Conservation (phyloP, 768 basidiomycete species). For the Tricholoma furcatifolium region DNA sequence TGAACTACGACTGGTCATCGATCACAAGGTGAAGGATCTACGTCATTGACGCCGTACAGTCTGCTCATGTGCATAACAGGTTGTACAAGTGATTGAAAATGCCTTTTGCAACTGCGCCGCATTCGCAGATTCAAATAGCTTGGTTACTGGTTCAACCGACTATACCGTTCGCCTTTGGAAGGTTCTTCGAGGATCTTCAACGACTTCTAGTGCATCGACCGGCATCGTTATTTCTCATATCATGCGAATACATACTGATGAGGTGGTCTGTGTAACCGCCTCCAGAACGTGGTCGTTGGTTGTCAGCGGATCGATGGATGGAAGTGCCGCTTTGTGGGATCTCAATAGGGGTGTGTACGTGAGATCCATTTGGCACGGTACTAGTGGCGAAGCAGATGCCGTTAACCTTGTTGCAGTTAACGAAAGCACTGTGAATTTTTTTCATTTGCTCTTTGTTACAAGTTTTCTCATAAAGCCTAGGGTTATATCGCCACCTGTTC, state of each 20-base stretch:
- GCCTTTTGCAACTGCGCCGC: constrained; percentile 69
- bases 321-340: constrained; percentile 88
- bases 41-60: background rate
- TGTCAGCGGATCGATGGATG: constrained; percentile 83
- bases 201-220: constrained; percentile 22
- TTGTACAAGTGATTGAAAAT: constrained; percentile 77
- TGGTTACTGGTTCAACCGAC: constrained; percentile 81
- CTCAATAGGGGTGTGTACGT: constrained; percentile 81
- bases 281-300: constrained; percentile 82
- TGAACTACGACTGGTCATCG: constrained; percentile 61
- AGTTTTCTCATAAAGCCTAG: constrained; percentile 34
- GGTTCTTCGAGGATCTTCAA: constrained; percentile 38
- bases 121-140: constrained; percentile 70
- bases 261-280: constrained; percentile 65
- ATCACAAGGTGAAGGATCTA: constrained; percentile 47
- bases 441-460: background rate
- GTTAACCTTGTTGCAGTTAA: constrained; percentile 77
- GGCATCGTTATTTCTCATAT: constrained; percentile 58
- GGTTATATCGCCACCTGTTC: constrained; percentile 90
- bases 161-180: constrained; percentile 86
- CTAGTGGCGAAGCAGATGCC: constrained; percentile 34
- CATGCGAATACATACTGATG: constrained; percentile 76
- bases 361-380: constrained; percentile 73
- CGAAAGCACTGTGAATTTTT: constrained; percentile 78
- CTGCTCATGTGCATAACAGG: constrained; percentile 31